phyloP scores from a whole-genome alignment of 1,284 basidiomycete genomes.

The Earliella scabrosa region DNA sequence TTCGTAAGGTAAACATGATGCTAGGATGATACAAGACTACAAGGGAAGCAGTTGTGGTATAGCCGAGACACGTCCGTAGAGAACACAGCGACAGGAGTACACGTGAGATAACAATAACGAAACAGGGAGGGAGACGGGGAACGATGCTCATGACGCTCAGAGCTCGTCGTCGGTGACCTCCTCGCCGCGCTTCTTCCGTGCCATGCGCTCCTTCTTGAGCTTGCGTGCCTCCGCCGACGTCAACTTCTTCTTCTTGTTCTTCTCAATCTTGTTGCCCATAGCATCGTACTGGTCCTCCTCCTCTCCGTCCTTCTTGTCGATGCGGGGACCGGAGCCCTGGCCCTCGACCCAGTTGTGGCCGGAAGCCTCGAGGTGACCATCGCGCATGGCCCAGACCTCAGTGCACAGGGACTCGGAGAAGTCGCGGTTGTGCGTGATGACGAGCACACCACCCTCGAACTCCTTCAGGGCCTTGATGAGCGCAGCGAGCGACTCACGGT shows the following conservation, averaged over 20 bases:
- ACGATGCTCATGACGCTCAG: conserved; percentile 42
- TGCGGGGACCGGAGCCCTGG: conserved; percentile 89
- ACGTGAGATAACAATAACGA: conserved; percentile 28
- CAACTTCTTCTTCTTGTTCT: conserved; percentile 85
- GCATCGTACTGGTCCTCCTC: conserved; percentile 93
- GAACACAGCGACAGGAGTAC: conserved; percentile 31
- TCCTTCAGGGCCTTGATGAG: conserved; percentile 95
- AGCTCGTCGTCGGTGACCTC: conserved; percentile 69
- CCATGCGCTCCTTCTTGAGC: conserved; percentile 95
- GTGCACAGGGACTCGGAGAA: conserved; percentile 96
- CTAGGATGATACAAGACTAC: conserved; percentile 34
- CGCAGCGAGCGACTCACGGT: conserved; percentile 96
- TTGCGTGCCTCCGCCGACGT: conserved; percentile 84
- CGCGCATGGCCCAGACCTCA: conserved; percentile 94
- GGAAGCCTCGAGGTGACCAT: conserved; percentile 90
- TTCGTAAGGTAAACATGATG: conserved; percentile 30
- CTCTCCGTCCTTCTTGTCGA: conserved; percentile 88
- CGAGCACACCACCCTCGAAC: conserved; percentile 96
- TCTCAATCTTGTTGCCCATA: conserved; percentile 94
- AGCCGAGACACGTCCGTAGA: conserved; percentile 30
- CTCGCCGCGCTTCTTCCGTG: conserved; percentile 83
- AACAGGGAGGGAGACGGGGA: conserved; percentile 9
- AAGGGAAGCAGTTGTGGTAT: conserved; percentile 26
- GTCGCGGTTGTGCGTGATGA: conserved; percentile 97
- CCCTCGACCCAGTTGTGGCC: conserved; percentile 99